These are phyloP conservation scores for Xylariaceae sp. DNA, from an alignment of 2,329 filamentous ascomycete genomes.

Conservation along the genomic window DNA sequence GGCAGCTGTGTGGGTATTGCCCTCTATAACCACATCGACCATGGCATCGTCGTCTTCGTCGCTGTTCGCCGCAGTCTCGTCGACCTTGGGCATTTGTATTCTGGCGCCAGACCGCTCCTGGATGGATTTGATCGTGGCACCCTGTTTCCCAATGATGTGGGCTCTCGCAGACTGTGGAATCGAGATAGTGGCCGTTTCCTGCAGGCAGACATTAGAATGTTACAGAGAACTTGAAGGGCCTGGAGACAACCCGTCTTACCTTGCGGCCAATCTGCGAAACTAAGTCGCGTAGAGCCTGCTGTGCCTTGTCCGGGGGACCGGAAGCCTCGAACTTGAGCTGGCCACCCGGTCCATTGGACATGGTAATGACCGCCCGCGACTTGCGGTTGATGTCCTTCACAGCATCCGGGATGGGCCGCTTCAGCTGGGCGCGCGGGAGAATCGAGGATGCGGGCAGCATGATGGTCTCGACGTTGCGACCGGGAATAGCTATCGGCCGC, in stretches of 20 bases:
- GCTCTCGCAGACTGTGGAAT: slow-evolving; percentile 79
- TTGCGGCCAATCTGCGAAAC: slow-evolving; percentile 82
- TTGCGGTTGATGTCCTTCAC: slow-evolving; percentile 89
- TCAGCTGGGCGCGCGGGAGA: slow-evolving; percentile 69
- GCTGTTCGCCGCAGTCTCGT: slow-evolving; percentile 51
- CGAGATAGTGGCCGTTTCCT: slow-evolving; percentile 62
- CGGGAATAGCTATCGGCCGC: slow-evolving; percentile 68
- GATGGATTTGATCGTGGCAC: slow-evolving; percentile 82
- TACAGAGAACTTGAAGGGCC: not conserved
- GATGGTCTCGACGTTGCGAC: slow-evolving; percentile 73
- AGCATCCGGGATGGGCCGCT: slow-evolving; percentile 78
- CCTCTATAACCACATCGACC: slow-evolving; percentile 84
- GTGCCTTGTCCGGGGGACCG: slow-evolving; percentile 76
- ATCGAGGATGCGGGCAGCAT: slow-evolving; percentile 71
- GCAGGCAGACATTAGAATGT: slow-evolving; percentile 3
- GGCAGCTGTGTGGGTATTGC: slow-evolving; percentile 81
- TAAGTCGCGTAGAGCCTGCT: slow-evolving; percentile 83
- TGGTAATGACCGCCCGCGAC: slow-evolving; percentile 79
- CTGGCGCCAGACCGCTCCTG: slow-evolving; percentile 85
- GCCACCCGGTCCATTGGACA: slow-evolving; percentile 66
- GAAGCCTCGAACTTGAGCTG: slow-evolving; percentile 77
- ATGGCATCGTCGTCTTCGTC: slow-evolving; percentile 74
- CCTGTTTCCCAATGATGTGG: slow-evolving; percentile 89
- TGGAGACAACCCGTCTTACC: slow-evolving; percentile 47
- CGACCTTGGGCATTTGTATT: slow-evolving; percentile 81